Percentiles rank a stretch among this genome's conserved stretches.
These are phyloP conservation scores for Rhodotorula graminis DNA, from an alignment of 768 basidiomycete species.

Conservation along the genomic window DNA sequence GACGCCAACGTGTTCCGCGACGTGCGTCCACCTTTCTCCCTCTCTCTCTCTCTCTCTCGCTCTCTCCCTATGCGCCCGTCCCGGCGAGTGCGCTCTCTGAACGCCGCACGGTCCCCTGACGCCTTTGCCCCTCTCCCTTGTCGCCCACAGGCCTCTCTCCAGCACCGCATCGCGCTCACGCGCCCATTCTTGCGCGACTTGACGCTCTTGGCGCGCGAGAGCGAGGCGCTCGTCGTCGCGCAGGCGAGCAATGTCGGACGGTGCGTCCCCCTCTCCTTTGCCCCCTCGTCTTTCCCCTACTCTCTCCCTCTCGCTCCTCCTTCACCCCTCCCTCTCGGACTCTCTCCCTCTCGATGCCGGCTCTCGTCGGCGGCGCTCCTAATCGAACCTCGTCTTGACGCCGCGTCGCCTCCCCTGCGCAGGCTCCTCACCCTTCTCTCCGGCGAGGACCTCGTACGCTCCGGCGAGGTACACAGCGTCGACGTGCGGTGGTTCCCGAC, in stretches of 20 bases:
- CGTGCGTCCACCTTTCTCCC: too few species aligned
- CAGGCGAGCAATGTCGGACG: background rate
- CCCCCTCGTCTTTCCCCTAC: background rate
- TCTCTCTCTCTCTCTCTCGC: too few species aligned
- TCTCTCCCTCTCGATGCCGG: too few species aligned
- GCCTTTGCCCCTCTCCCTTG: too few species aligned
- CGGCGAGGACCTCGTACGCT: background rate
- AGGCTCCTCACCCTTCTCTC: constrained; percentile 1
- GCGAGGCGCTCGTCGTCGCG: background rate
- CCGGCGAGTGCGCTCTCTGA: too few species aligned
- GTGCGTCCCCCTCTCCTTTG: background rate
- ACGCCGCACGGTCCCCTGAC: too few species aligned
- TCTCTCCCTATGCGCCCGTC: too few species aligned
- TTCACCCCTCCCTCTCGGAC: too few species aligned
- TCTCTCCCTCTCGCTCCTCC: too few species aligned
- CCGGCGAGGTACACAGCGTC: background rate
- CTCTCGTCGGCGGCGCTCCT: too few species aligned
- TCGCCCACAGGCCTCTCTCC: background rate
- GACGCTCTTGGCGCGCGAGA: background rate
- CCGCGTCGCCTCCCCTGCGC: background rate
- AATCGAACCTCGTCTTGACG: too few species aligned
- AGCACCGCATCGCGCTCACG: background rate
- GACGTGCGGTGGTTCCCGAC: constrained; percentile 3
- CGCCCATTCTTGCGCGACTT: constrained; percentile 1
- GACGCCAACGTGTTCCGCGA: too few species aligned